Conservation (phyloP, 352 stramenopile genomes). For the Pythium sp. region DNA sequence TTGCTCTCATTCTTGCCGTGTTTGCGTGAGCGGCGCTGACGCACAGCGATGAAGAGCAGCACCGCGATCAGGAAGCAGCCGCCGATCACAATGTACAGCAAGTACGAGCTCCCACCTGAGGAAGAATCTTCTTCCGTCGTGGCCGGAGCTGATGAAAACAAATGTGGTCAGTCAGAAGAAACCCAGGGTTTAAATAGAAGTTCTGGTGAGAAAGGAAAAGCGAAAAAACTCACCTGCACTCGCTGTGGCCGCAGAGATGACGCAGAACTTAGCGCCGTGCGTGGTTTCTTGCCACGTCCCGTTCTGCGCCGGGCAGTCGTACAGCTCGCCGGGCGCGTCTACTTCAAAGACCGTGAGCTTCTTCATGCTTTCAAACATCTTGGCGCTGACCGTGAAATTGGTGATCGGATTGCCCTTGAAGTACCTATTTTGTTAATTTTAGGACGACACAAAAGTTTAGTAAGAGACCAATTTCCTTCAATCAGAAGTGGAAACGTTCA, state of each 20-base stretch:
- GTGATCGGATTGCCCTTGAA: conserved; percentile 40
- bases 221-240: neutral
- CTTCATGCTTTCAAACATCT: conserved; percentile 36
- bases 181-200: neutral
- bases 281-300: conserved; percentile 33
- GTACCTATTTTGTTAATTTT: conserved; percentile 23
- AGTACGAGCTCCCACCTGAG: conserved; percentile 36
- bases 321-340: conserved; percentile 25
- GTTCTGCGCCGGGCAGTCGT: conserved; percentile 31
- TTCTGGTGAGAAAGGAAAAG: neutral
- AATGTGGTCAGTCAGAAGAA: neutral
- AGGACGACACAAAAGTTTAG: neutral
- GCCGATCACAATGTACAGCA: conserved; percentile 40
- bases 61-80: conserved; percentile 43
- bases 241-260: conserved; percentile 23
- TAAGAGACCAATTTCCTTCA: neutral
- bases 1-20: conserved; percentile 39
- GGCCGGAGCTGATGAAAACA: conserved; percentile 4
- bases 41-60: conserved; percentile 46
- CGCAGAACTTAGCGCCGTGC: conserved; percentile 38
- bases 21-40: conserved; percentile 33
- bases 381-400: conserved; percentile 43
- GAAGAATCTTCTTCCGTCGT: conserved; percentile 18
- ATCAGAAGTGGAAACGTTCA: neutral
- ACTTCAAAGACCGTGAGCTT: conserved; percentile 46